Percentiles rank a stretch among this genome's conserved stretches.
phyloP scores from a whole-genome alignment of 331 rosid genomes.

The Pyracantha coccinea region DNA sequence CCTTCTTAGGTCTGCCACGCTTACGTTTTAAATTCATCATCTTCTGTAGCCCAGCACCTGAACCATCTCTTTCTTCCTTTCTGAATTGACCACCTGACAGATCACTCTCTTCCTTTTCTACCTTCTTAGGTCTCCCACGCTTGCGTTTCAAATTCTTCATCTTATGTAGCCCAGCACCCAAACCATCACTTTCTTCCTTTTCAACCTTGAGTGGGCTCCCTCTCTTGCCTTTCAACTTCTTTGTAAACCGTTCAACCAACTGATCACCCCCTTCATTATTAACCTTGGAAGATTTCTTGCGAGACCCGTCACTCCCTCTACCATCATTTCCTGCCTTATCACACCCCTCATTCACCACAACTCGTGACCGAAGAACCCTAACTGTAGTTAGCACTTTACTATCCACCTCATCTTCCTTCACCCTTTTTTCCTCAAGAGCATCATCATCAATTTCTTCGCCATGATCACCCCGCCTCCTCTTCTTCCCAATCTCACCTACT shows the following conservation, averaged over 20 bases:
- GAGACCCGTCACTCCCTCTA: constrained; percentile 11
- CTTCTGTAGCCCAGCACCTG: not conserved
- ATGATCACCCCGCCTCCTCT: constrained; percentile 19
- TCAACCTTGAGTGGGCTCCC: constrained; percentile 47
- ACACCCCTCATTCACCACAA: constrained; percentile 18
- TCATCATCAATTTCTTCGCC: constrained; percentile 13
- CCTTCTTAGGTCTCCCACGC: constrained; percentile 58
- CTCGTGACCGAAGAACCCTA: constrained; percentile 61
- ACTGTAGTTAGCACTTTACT: constrained; percentile 22
- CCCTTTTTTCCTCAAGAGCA: constrained; percentile 13
- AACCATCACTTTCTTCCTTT: constrained; percentile 16
- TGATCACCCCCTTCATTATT: constrained; percentile 25
- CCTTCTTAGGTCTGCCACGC: constrained; percentile 23
- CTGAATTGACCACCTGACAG: not conserved
- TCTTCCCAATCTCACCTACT: constrained; percentile 25
- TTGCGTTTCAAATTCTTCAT: constrained; percentile 32
- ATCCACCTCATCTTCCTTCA: constrained; percentile 20
- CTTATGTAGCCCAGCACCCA: not conserved
- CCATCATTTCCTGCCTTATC: constrained; percentile 22
- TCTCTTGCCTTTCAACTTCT: constrained; percentile 42
- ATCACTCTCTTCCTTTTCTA: constrained; percentile 13
- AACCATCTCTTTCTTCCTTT: constrained; percentile 2
- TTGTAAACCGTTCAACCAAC: constrained; percentile 11
- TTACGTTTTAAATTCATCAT: constrained; percentile 12
- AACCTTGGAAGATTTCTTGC: constrained; percentile 18